Percentiles rank a stretch among this genome's conserved stretches.
Conservation (phyloP, 1,139 yeast species). For the Williopsis jadinii region DNA sequence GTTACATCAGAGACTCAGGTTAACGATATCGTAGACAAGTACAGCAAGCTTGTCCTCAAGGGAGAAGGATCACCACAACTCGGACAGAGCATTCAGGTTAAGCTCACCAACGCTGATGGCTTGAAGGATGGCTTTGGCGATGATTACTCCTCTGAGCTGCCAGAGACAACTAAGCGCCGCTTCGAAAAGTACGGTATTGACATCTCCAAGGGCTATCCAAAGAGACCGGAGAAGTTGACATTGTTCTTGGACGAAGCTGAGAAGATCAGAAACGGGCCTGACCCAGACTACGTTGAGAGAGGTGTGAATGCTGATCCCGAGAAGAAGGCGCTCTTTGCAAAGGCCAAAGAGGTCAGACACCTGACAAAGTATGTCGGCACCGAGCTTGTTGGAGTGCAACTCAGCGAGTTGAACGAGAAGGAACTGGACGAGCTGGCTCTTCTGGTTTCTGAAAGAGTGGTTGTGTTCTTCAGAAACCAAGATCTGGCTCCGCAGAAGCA, state of each 20-base stretch:
- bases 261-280: constrained; percentile 32
- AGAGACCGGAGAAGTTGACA: constrained; percentile 36
- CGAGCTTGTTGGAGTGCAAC: constrained; percentile 47
- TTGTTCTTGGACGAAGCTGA: constrained; percentile 45
- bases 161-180: constrained; percentile 30
- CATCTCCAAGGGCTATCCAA: constrained; percentile 38
- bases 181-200: constrained; percentile 34
- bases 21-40: not conserved
- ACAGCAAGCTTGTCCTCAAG: not conserved
- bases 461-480: constrained; percentile 41
- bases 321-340: constrained; percentile 45
- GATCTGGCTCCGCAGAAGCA: constrained; percentile 40
- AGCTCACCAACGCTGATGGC: not conserved
- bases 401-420: constrained; percentile 39
- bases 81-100: not conserved
- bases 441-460: constrained; percentile 43
- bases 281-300: constrained; percentile 27
- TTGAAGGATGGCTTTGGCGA: constrained; percentile 2
- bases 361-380: constrained; percentile 46
- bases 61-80: not conserved
- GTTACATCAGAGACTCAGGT: not conserved
- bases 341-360: constrained; percentile 41
- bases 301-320: constrained; percentile 34
- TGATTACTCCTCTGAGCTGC: constrained; percentile 24
- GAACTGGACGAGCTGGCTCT: constrained; percentile 49